Evolutionary conservation across 2,329 filamentous ascomycete genomes (phyloP).

Genomic region (Pezicula rhizophila): DNA sequence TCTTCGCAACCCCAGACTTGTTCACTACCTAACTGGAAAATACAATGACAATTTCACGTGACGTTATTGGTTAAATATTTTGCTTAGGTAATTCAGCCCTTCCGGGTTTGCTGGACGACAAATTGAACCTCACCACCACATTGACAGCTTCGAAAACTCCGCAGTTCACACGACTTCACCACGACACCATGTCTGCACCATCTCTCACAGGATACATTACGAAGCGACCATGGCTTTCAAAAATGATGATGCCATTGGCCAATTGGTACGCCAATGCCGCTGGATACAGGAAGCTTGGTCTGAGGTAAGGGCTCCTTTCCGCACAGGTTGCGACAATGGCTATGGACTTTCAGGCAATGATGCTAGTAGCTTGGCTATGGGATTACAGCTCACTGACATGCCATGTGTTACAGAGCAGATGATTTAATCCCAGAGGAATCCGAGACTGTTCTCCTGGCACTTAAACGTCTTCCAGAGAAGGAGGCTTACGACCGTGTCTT

Average conservation of each 20-base stretch:
- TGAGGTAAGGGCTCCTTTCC: conserved; percentile 56
- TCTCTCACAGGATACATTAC: conserved; percentile 70
- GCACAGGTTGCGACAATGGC: not conserved
- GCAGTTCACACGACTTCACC: conserved; percentile 5
- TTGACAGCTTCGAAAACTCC: conserved; percentile 4
- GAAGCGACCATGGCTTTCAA: conserved; percentile 81
- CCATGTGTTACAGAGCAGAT: conserved; percentile 61
- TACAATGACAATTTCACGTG: too few relatives aligned
- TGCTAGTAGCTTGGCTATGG: not conserved
- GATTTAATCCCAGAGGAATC: conserved; percentile 92
- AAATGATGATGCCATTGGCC: conserved; percentile 72
- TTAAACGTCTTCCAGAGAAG: conserved; percentile 85
- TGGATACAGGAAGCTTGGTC: conserved; percentile 87
- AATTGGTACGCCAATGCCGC: conserved; percentile 85
- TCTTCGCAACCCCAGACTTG: too few relatives aligned
- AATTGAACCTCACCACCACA: too few relatives aligned
- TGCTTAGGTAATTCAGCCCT: too few relatives aligned
- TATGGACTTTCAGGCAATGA: conserved; percentile 5
- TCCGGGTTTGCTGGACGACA: too few relatives aligned
- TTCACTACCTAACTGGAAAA: too few relatives aligned
- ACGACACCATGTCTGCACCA: conserved; percentile 27
- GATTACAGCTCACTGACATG: conserved; percentile 11
- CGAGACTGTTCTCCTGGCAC: conserved; percentile 76
- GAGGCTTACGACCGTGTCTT: conserved; percentile 95
- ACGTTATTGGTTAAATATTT: too few relatives aligned